A percentile compares a stretch with the other conserved stretches of the same genome.
phyloP scores from a whole-genome alignment of 2,329 filamentous ascomycete species.

The Coniochaeta sp. region DNA sequence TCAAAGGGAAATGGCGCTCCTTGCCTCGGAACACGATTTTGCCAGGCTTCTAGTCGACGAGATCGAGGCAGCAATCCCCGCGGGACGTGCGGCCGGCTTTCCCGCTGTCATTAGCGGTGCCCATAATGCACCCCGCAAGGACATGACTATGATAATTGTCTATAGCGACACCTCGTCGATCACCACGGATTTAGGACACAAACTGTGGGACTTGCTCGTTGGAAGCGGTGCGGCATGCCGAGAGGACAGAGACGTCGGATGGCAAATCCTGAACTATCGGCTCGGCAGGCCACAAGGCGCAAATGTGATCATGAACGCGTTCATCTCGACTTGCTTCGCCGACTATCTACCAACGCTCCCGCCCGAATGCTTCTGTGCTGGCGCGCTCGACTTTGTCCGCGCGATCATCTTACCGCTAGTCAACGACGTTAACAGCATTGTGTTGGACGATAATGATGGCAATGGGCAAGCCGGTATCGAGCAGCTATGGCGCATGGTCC shows the following conservation, averaged over 20 bases:
- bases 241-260: slow-evolving; percentile 58
- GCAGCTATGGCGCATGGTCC: slow-evolving; percentile 75
- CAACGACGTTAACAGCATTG: slow-evolving; percentile 32
- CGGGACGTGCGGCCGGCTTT: slow-evolving; percentile 32
- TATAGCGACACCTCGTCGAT: slow-evolving; percentile 49
- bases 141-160: slow-evolving; percentile 52
- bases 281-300: slow-evolving; percentile 30
- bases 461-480: slow-evolving; percentile 52
- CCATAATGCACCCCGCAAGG: slow-evolving; percentile 46
- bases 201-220: slow-evolving; percentile 68
- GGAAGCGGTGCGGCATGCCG: slow-evolving; percentile 52
- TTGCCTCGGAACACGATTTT: slow-evolving; percentile 55
- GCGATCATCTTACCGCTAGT: slow-evolving; percentile 40
- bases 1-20: slow-evolving; percentile 42
- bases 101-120: slow-evolving; percentile 36
- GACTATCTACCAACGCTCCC: slow-evolving; percentile 51
- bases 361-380: slow-evolving; percentile 50
- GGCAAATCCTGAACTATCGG: slow-evolving; percentile 55
- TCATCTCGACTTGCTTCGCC: slow-evolving; percentile 44
- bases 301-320: slow-evolving; percentile 36
- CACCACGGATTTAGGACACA: slow-evolving; percentile 50
- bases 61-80: slow-evolving; percentile 46
- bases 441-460: slow-evolving; percentile 44
- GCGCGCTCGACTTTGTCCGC: slow-evolving; percentile 56
- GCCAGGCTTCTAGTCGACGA: slow-evolving; percentile 57